These are phyloP conservation scores for Aristolochia contorta DNA, from an alignment of 164 flowering plant species.

Conservation along the genomic window DNA sequence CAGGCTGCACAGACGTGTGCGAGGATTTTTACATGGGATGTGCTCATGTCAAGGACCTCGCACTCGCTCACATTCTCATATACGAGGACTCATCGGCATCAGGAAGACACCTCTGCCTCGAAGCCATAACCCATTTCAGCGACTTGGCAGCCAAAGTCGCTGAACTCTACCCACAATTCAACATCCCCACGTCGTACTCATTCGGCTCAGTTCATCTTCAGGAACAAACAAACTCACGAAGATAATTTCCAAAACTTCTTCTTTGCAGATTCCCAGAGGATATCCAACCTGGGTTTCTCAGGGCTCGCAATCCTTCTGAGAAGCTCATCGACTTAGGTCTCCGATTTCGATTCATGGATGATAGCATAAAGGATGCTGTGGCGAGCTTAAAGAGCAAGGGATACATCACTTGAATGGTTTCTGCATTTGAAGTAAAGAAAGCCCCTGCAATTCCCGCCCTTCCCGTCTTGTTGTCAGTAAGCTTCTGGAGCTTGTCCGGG, in stretches of 20 bases:
- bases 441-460: too few relatives aligned
- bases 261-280: slow-evolving; percentile 58
- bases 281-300: too few relatives aligned
- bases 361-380: too few relatives aligned
- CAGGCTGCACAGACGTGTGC: slow-evolving; percentile 66
- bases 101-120: slow-evolving; percentile 90
- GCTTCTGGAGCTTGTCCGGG: too few relatives aligned
- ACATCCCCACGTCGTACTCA: slow-evolving; percentile 45
- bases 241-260: neutral
- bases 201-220: neutral
- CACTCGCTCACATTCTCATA: slow-evolving; percentile 70
- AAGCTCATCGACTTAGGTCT: too few relatives aligned
- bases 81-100: slow-evolving; percentile 65
- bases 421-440: neutral
- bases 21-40: slow-evolving; percentile 61
- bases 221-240: neutral
- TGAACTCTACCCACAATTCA: slow-evolving; percentile 77
- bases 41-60: slow-evolving; percentile 91
- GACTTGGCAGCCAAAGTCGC: slow-evolving; percentile 85
- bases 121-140: slow-evolving; percentile 69
- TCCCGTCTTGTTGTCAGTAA: too few relatives aligned
- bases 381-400: slow-evolving; percentile 26
- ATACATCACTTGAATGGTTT: slow-evolving; percentile 33
- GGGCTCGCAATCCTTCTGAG: too few relatives aligned
- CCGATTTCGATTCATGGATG: too few relatives aligned